phyloP scores from a whole-genome alignment of 2,329 filamentous ascomycete genomes.

The Trichoderma hamatum region DNA sequence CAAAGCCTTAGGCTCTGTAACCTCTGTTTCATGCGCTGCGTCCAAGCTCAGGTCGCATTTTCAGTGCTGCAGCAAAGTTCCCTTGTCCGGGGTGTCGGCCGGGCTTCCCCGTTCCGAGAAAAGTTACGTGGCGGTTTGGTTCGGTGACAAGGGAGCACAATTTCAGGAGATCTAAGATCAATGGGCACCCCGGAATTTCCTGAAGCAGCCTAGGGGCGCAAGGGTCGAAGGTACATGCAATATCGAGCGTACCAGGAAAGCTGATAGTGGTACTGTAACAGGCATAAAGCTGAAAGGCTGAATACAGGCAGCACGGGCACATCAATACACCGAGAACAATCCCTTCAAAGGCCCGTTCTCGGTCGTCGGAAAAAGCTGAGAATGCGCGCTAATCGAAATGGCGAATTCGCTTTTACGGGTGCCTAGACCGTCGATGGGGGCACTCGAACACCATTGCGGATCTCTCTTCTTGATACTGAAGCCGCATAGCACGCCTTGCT shows the following conservation, averaged over 20 bases:
- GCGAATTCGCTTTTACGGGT: constrained; percentile 1
- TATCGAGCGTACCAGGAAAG: background rate
- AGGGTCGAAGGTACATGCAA: constrained; percentile 18
- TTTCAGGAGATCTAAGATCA: constrained; percentile 41
- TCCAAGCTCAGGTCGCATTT: constrained; percentile 8
- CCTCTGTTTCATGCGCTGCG: constrained; percentile 23
- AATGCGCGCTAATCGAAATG: constrained; percentile 2
- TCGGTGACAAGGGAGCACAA: constrained; percentile 34
- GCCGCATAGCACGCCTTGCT: constrained; percentile 20
- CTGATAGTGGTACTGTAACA: background rate
- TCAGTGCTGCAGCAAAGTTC: constrained; percentile 18
- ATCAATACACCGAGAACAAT: background rate
- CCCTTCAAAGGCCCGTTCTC: background rate
- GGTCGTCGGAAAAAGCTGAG: background rate
- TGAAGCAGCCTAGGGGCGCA: constrained; percentile 33
- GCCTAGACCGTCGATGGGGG: constrained; percentile 18
- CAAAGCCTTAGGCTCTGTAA: constrained; percentile 16
- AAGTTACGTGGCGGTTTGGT: constrained; percentile 27
- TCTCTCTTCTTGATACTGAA: constrained; percentile 7
- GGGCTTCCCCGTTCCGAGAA: constrained; percentile 38
- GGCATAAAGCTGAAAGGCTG: background rate
- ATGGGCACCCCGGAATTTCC: constrained; percentile 39
- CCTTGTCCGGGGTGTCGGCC: constrained; percentile 26
- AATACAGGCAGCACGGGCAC: background rate
- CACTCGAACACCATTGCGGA: constrained; percentile 5